These are phyloP conservation scores for Alloteropsis semialata DNA, from an alignment of 176 grass and related monocot genomes.

Conservation along the genomic window DNA sequence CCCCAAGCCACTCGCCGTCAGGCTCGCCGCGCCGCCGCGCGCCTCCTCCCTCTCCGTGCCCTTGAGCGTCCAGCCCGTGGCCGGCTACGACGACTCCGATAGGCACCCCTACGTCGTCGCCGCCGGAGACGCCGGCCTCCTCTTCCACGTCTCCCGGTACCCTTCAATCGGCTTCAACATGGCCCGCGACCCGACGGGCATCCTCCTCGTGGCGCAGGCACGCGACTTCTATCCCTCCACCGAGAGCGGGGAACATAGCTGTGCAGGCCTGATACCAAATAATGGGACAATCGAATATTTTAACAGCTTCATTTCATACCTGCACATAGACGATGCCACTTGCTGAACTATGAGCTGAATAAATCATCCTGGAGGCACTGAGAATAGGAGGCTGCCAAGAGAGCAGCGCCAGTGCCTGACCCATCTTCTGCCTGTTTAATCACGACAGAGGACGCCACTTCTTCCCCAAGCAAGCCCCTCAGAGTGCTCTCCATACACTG, in stretches of 20 bases:
- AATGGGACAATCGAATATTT: not conserved
- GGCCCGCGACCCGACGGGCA: not conserved
- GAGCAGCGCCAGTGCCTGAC: conserved; percentile 49
- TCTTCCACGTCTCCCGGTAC: not conserved
- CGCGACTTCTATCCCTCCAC: not conserved
- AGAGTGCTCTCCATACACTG: conserved; percentile 50
- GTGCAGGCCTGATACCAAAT: not conserved
- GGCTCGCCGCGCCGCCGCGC: conserved; percentile 6
- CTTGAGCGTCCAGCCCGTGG: not conserved
- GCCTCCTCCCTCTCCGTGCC: not conserved
- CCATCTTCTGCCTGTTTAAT: conserved; percentile 43
- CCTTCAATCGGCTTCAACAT: conserved; percentile 5
- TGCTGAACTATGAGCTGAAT: not conserved
- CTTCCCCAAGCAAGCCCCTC: conserved; percentile 43
- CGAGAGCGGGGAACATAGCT: too few species aligned
- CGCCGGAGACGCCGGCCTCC: not conserved
- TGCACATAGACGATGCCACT: too few species aligned
- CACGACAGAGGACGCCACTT: conserved; percentile 30
- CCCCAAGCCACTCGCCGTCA: not conserved
- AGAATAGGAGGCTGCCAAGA: conserved; percentile 51
- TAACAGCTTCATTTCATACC: not conserved
- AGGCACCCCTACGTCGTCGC: conserved; percentile 14
- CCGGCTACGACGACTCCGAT: not conserved
- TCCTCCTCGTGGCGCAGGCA: not conserved
- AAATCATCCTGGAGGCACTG: conserved; percentile 11